Evolutionary conservation across 805 yeast genomes (phyloP).

Genomic region (Monosporozyma siamensis): DNA sequence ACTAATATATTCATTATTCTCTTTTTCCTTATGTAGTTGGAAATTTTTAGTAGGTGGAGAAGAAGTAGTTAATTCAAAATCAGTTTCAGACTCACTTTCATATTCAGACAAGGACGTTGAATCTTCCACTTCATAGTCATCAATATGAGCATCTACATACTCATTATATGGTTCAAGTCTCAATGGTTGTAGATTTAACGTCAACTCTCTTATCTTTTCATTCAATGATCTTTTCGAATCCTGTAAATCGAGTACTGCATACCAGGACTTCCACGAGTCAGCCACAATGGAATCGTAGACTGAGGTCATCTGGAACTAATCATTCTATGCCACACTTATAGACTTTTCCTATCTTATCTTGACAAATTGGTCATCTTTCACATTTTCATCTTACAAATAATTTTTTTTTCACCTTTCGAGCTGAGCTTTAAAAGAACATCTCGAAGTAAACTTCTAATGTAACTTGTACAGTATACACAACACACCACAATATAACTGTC

Average conservation of each 20-base stretch:
- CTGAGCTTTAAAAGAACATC: no score
- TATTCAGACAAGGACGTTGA: not conserved
- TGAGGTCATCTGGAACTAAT: not conserved
- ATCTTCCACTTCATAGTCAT: not conserved
- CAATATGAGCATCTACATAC: not conserved
- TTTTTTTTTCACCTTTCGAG: no score
- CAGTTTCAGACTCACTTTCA: not conserved
- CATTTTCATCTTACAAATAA: no score
- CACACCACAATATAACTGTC: no score
- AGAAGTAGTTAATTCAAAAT: no score
- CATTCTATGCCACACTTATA: no score
- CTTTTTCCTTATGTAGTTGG: no score
- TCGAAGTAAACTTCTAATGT: no score
- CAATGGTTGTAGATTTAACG: not conserved
- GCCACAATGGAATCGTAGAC: not conserved
- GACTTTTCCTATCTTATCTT: no score
- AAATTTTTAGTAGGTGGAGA: no score
- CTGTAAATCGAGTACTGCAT: not conserved
- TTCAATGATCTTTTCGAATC: not conserved
- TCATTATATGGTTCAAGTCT: conserved; percentile 3
- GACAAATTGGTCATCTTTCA: no score
- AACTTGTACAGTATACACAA: no score
- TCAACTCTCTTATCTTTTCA: not conserved
- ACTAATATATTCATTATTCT: not conserved
- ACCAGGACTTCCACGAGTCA: not conserved